Percentiles rank a stretch among this genome's conserved stretches.
phyloP scores from a whole-genome alignment of 2,329 filamentous ascomycete genomes.

The Cercospora sojina region DNA sequence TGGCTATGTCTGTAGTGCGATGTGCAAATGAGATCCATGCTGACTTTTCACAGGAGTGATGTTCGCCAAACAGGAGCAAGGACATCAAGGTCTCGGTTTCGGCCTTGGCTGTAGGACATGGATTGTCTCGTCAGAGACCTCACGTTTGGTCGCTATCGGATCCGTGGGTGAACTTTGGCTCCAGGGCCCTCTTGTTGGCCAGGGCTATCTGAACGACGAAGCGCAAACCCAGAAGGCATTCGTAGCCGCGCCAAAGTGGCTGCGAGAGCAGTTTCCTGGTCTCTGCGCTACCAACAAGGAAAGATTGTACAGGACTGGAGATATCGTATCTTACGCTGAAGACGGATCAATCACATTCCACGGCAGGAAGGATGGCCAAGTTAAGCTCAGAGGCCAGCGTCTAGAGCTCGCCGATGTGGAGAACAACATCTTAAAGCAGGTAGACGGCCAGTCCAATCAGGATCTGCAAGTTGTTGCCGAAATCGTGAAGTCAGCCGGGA shows the following conservation, averaged over 20 bases:
- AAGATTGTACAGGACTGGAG: conserved; percentile 49
- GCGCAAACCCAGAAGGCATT: background rate
- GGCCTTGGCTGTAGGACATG: conserved; percentile 12
- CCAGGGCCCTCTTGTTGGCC: conserved; percentile 9
- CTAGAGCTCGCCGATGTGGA: conserved; percentile 59
- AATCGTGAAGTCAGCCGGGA: background rate
- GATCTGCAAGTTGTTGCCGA: background rate
- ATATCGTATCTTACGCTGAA: conserved; percentile 56
- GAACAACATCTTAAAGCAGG: conserved; percentile 33
- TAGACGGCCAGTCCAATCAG: background rate
- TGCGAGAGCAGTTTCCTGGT: background rate
- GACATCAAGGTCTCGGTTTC: conserved; percentile 1
- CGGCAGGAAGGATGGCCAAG: conserved; percentile 60
- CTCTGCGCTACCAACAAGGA: background rate
- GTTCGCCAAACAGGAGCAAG: conserved; percentile 5
- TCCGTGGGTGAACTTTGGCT: conserved; percentile 13
- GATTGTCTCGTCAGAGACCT: conserved; percentile 12
- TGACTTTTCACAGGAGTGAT: background rate
- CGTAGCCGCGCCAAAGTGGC: background rate
- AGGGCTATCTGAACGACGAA: conserved; percentile 19
- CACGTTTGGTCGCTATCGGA: conserved; percentile 17
- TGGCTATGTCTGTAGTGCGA: background rate
- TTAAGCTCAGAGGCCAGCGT: conserved; percentile 65
- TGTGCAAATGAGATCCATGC: background rate
- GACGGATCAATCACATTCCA: conserved; percentile 46